A percentile compares a stretch with the other conserved stretches of the same genome.
Evolutionary conservation across 2,329 filamentous ascomycete species (phyloP).

Genomic region (Sarocladium brachiariae): DNA sequence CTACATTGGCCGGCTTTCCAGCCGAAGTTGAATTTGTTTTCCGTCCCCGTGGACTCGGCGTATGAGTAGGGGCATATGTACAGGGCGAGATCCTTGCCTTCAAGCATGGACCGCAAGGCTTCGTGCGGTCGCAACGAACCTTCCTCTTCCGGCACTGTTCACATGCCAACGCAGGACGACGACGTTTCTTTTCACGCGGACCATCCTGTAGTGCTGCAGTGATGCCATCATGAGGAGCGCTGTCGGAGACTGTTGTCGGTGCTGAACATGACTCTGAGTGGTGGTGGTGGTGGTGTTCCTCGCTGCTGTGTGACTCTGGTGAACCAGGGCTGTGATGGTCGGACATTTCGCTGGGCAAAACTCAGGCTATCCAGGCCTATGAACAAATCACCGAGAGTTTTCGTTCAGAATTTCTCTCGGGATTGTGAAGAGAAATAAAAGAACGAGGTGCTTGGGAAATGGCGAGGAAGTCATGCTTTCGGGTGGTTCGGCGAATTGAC

Average conservation of each 20-base stretch:
- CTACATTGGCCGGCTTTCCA: no score
- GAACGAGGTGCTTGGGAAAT: no score
- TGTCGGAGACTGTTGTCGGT: background rate
- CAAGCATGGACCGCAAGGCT: slow-evolving; percentile 54
- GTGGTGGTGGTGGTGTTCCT: background rate
- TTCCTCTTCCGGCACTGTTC: slow-evolving; percentile 53
- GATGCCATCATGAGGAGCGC: background rate
- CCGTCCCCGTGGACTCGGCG: slow-evolving; percentile 18
- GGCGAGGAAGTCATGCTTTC: background rate
- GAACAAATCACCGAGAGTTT: background rate
- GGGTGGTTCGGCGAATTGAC: background rate
- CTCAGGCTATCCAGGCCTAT: no score
- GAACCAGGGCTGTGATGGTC: background rate
- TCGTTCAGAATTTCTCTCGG: no score
- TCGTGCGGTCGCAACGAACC: slow-evolving; percentile 52
- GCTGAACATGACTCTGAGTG: background rate
- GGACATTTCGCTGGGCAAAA: background rate
- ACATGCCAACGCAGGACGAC: slow-evolving; percentile 42
- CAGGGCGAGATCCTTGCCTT: slow-evolving; percentile 48
- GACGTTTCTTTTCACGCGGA: slow-evolving; percentile 28
- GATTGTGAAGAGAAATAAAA: no score
- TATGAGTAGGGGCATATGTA: slow-evolving; percentile 38
- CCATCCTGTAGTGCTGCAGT: background rate
- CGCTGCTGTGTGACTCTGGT: background rate
- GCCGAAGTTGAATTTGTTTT: no score